Base-by-base conservation (phyloP, 202 grass and related monocot species). In the Setaria viridis region DNA sequence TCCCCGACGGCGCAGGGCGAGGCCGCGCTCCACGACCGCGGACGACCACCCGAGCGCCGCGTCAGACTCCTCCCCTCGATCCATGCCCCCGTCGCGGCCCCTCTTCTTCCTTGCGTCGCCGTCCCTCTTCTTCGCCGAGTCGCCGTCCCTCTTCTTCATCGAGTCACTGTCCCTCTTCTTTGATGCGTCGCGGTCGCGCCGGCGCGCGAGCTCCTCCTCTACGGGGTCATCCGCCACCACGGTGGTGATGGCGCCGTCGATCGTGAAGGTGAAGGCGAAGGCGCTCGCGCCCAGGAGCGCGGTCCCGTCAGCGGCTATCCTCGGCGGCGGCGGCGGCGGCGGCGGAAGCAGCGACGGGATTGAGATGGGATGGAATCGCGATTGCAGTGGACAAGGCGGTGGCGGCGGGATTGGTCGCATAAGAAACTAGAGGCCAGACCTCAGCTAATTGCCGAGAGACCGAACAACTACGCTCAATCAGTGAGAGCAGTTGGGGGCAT, bases 21-120 rank as follows among this genome's bases (percentile, higher is more conserved):
- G 70, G 70, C 70, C 47, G 70, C 46, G 70, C 25, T 73, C 70
- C 13, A 4, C 46, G 70, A 72, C 46, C 45, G 70, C 70, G 12
- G 70, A 72, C 21, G 70, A 72, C 70, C 46, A 72, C 46, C 70
- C 70, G 46, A 2, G 6, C 45, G 46, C 21, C 21, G 13, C n/a
- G 45, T 72, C 69, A 6, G 5, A n/a, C 30, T 65, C 62, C 43
- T 30, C 20, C 20, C 2, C 42, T 5, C 11, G 5, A 25, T 21
- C n/a, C 5, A 25, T 5, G n/a, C 1, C 43, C 43, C 68, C 42
- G 2, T 3, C 20, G 2, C 20, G 11, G 67, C 4, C 16, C 1
- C 3, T 69, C 66, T 68, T 68, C 35, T 2, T 43, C 7, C 6
- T 7, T 35, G 35, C 35, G 65, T 34, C 32, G 33, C 62, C 11